phyloP scores from a whole-genome alignment of 2,329 filamentous ascomycete species.

The Arthrobotrys musiformis region DNA sequence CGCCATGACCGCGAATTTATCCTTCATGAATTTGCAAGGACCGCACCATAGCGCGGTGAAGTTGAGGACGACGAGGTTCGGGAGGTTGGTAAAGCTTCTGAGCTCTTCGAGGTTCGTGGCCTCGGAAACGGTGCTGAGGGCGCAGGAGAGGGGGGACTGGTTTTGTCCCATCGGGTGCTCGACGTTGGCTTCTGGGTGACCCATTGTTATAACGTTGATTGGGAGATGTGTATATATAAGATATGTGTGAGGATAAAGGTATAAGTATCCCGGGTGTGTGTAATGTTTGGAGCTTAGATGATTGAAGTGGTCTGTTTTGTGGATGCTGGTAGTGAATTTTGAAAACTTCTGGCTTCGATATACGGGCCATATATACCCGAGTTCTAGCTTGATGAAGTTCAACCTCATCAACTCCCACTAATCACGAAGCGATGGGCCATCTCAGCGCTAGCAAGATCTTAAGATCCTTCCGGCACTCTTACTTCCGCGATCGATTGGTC shows the following conservation, averaged over 20 bases:
- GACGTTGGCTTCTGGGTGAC: neutral
- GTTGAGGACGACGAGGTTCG: slow-evolving; percentile 3
- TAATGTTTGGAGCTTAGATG: neutral
- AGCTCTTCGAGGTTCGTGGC: neutral
- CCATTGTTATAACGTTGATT: neutral
- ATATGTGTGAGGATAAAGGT: neutral
- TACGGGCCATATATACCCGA: neutral
- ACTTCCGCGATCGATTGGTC: too few relatives aligned
- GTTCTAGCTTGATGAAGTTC: neutral
- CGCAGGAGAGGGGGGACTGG: neutral
- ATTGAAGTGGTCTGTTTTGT: neutral
- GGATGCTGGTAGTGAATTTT: neutral
- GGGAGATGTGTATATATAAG: neutral
- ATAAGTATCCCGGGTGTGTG: neutral
- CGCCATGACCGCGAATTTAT: neutral
- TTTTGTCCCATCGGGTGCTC: neutral
- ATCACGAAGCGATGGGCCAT: neutral
- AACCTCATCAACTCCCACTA: neutral
- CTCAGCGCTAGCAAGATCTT: neutral
- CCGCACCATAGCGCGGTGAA: slow-evolving; percentile 6
- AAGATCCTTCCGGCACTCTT: neutral
- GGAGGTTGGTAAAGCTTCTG: neutral
- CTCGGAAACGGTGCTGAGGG: neutral
- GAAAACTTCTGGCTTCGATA: neutral
- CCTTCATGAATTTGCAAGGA: neutral